These are phyloP conservation scores for Boletus eberwhitei DNA, from an alignment of 768 basidiomycete species.

Conservation along the genomic window DNA sequence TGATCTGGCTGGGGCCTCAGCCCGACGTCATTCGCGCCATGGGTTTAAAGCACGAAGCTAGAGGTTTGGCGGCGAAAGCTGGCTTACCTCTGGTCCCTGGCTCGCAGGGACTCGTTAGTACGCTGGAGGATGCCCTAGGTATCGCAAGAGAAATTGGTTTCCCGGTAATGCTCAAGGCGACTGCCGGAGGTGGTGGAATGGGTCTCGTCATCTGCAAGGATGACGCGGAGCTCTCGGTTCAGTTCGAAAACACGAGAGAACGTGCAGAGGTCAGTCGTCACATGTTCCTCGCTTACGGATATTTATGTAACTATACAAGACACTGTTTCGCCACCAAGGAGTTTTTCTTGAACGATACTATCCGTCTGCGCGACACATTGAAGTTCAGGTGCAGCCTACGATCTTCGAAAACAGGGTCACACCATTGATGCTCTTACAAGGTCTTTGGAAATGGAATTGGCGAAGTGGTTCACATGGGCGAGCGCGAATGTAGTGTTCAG, in stretches of 20 bases:
- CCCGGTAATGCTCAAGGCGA: constrained; percentile 66
- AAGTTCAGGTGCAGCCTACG: constrained; percentile 48
- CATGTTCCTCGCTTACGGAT: background rate
- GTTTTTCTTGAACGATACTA: constrained; percentile 63
- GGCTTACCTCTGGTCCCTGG: constrained; percentile 58
- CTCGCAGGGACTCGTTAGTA: constrained; percentile 44
- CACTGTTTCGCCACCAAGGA: constrained; percentile 46
- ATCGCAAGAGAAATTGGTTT: constrained; percentile 46
- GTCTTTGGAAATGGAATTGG: constrained; percentile 65
- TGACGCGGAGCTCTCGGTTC: constrained; percentile 36
- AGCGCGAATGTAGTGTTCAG: constrained; percentile 69
- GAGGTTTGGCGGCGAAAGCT: constrained; percentile 42
- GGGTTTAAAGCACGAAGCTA: constrained; percentile 63
- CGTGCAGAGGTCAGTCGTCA: constrained; percentile 43
- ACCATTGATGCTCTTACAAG: constrained; percentile 29
- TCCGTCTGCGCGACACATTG: constrained; percentile 55
- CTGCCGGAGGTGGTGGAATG: constrained; percentile 69
- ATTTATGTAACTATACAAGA: constrained; percentile 24
- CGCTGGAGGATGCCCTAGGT: constrained; percentile 39
- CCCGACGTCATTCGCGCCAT: constrained; percentile 49
- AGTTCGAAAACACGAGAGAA: constrained; percentile 36
- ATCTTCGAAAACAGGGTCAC: background rate
- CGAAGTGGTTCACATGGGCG: constrained; percentile 59
- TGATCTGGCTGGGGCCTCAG: constrained; percentile 57
- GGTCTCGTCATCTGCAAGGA: constrained; percentile 54